Percentiles rank a stretch among this genome's conserved stretches.
Conservation (phyloP, 345 rosid species). For the Alliaria petiolata region DNA sequence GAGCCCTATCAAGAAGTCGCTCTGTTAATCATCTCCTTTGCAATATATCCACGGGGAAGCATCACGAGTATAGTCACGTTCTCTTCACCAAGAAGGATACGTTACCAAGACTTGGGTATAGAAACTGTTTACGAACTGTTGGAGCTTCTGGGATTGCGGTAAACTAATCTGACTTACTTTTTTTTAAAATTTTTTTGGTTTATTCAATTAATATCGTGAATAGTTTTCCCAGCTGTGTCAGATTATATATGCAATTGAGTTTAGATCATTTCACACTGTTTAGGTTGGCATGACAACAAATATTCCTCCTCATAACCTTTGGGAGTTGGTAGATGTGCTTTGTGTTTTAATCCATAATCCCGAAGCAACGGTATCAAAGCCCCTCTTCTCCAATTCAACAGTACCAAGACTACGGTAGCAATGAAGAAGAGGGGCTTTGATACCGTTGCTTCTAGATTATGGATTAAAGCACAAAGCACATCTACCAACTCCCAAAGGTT, state of each 20-base stretch:
- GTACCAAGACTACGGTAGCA: no score
- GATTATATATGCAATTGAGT: conserved; percentile 9
- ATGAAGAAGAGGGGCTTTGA: no score
- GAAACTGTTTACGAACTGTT: no score
- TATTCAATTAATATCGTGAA: background rate
- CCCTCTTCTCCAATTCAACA: no score
- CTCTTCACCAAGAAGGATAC: no score
- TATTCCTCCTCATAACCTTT: conserved; percentile 98
- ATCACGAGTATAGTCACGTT: no score
- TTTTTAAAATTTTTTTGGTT: background rate
- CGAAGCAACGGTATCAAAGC: no score
- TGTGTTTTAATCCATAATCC: conserved; percentile 89
- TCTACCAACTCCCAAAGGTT: conserved; percentile 96
- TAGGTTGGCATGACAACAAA: conserved; percentile 99
- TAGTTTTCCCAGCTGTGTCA: background rate
- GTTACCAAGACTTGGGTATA: no score
- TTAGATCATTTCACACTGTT: conserved; percentile 1
- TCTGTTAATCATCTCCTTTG: no score
- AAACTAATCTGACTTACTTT: conserved; percentile 14
- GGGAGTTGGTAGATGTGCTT: conserved; percentile 91
- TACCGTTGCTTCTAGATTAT: conserved; percentile 87
- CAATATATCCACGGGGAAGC: no score
- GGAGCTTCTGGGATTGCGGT: conserved; percentile 99
- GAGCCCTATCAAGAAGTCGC: no score
- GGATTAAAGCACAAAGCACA: conserved; percentile 87